Evolutionary conservation across 352 stramenopile species (phyloP).

Genomic region (Plasmopara halstedii): DNA sequence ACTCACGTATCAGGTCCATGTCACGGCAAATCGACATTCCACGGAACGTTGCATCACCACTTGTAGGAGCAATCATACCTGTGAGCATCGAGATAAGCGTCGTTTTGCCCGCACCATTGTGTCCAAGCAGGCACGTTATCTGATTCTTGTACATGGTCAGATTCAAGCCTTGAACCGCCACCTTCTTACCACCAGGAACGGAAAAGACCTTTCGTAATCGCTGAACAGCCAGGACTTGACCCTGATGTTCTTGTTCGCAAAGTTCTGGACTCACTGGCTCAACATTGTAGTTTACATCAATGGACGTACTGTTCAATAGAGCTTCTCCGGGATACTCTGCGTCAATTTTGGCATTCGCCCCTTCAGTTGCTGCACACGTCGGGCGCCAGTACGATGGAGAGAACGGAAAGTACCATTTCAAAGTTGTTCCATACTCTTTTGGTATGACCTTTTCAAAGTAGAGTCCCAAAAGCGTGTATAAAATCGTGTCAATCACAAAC

Average conservation of each 20-base stretch:
- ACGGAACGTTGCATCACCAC: conserved; percentile 56
- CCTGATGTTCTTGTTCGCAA: conserved; percentile 26
- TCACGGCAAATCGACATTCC: conserved; percentile 69
- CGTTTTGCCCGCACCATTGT: conserved; percentile 90
- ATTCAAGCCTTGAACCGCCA: conserved; percentile 74
- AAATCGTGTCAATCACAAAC: conserved; percentile 79
- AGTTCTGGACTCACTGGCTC: conserved; percentile 33
- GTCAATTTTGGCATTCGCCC: background rate
- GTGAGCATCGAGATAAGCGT: conserved; percentile 90
- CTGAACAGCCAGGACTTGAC: conserved; percentile 34
- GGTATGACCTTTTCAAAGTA: conserved; percentile 92
- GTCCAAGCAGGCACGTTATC: conserved; percentile 87
- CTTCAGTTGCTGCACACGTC: conserved; percentile 5
- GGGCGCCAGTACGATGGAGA: conserved; percentile 77
- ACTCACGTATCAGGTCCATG: conserved; percentile 61
- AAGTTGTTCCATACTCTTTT: conserved; percentile 81
- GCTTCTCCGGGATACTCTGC: conserved; percentile 13
- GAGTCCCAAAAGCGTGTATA: conserved; percentile 84
- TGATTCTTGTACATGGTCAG: conserved; percentile 88
- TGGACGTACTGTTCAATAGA: conserved; percentile 21
- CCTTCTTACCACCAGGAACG: conserved; percentile 66
- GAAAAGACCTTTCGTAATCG: conserved; percentile 58
- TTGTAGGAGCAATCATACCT: conserved; percentile 54
- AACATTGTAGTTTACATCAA: conserved; percentile 31
- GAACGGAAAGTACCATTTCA: conserved; percentile 91